Percentiles rank a stretch among this genome's conserved stretches.
Conservation (phyloP, 495 filamentous ascomycete genomes). For the Penicillium lividum region DNA sequence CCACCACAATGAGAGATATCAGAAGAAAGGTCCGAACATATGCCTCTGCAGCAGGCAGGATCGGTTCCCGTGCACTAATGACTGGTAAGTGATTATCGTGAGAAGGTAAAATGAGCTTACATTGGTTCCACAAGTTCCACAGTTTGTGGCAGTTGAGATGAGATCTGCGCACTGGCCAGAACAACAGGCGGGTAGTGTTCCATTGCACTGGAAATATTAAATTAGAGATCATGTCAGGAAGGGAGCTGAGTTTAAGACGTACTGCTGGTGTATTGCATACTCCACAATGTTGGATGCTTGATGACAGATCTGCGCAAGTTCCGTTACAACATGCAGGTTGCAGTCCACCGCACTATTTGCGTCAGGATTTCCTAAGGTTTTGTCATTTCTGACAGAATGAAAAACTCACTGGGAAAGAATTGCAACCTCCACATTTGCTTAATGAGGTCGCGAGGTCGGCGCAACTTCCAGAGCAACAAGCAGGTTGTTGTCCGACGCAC, state of each 20-base stretch:
- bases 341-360: slow-evolving; percentile 3
- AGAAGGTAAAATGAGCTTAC: background rate
- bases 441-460: slow-evolving; percentile 13
- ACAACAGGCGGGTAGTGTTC: slow-evolving; percentile 20
- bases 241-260: background rate
- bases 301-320: slow-evolving; percentile 9
- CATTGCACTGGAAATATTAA: slow-evolving; percentile 11
- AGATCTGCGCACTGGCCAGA: slow-evolving; percentile 17
- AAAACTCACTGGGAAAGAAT: slow-evolving; percentile 10
- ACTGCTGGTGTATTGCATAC: slow-evolving; percentile 13
- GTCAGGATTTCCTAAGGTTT: background rate
- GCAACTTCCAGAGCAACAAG: slow-evolving; percentile 20
- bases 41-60: slow-evolving; percentile 19
- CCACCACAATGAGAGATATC: slow-evolving; percentile 14
- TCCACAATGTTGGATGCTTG: slow-evolving; percentile 13
- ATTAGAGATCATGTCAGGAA: too few species aligned
- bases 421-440: slow-evolving; percentile 16
- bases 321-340: slow-evolving; percentile 20
- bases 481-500: slow-evolving; percentile 18
- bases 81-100: background rate
- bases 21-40: slow-evolving; percentile 12
- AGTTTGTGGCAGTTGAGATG: slow-evolving; percentile 10
- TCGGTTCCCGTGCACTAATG: slow-evolving; percentile 15
- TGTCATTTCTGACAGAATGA: background rate
- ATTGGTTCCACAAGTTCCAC: slow-evolving; percentile 16